Base-by-base conservation (phyloP, 2,329 filamentous ascomycete genomes). In the Fusarium sp. region DNA sequence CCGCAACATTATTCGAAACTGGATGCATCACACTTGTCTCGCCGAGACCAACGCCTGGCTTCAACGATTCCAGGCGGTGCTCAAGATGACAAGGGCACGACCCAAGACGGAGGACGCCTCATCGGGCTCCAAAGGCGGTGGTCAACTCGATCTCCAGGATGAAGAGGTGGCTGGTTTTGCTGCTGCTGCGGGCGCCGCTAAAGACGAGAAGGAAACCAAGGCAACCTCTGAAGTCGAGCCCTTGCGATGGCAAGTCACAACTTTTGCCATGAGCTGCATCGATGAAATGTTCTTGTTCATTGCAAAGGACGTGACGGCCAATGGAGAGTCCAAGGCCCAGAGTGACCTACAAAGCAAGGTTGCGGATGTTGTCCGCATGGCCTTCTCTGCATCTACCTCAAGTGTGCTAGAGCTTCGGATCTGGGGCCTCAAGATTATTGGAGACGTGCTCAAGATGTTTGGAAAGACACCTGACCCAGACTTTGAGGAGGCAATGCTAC, bases 91-190 rank as follows among this genome's bases (percentile, higher is more conserved):
- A 0, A 91, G 94, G 73, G 88, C 89, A 34, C 93, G 93, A 78
- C 83, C 85, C 2, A 88, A 91, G 47, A 88, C 90, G 31, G 86
- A 89, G 50, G 81, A 85, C 1, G 80, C 83, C 6, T 83, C 83
- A 20, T 80, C 86, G 5, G 82, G 85, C 13, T 89, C 77, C 86
- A 76, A 80, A 83, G 72, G 71, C 8, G 87, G 85, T 11, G 86
- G 87, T 5, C 86, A 89, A 14, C 88, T 94, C n/a, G 96, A 99
- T 77, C 84, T 98, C 0, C 93, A 96, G 72, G 96, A 99, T 80
- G 96, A 99, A 80, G 97, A 99, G 81, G 96, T 98, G 38, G 96
- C 96, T 62, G 96, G 96, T 0, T 98, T 99, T 79, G 95, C 95
- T 35, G 90, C 92, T n/a, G 91, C 93, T 2, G 88, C 88, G 31